These are phyloP conservation scores for Bathelium albidoporum DNA, from an alignment of 495 filamentous ascomycete genomes.

Conservation along the genomic window DNA sequence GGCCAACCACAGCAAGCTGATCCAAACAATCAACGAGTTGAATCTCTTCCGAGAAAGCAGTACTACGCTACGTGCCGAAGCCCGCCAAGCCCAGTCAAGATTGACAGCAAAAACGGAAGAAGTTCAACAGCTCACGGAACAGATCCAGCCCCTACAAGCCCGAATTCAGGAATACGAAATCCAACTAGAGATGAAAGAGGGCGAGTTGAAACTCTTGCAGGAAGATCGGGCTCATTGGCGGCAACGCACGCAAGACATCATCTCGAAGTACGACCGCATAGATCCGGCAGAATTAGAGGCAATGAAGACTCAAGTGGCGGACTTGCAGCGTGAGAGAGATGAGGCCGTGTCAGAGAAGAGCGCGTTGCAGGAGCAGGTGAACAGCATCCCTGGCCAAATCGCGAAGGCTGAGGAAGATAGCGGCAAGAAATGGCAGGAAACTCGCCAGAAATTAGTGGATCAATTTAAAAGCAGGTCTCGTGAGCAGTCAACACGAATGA, in stretches of 20 bases:
- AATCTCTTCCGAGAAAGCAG: slow-evolving; percentile 92
- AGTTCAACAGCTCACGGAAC: slow-evolving; percentile 60
- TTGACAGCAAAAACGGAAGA: slow-evolving; percentile 62
- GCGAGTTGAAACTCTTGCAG: slow-evolving; percentile 73
- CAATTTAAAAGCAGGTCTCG: slow-evolving; percentile 53
- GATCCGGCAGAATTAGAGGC: slow-evolving; percentile 86
- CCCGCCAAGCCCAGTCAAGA: slow-evolving; percentile 62
- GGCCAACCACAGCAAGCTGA: slow-evolving; percentile 72
- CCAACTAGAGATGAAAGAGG: slow-evolving; percentile 66
- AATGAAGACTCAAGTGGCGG: slow-evolving; percentile 58
- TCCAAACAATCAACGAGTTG: slow-evolving; percentile 87
- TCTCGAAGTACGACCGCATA: slow-evolving; percentile 89
- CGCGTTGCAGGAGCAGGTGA: slow-evolving; percentile 47
- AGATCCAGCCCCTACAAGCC: slow-evolving; percentile 72
- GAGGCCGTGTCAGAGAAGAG: slow-evolving; percentile 48
- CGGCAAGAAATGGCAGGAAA: slow-evolving; percentile 24
- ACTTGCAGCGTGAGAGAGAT: slow-evolving; percentile 62
- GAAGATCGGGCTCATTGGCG: slow-evolving; percentile 87
- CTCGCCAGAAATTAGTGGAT: slow-evolving; percentile 44
- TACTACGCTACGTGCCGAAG: slow-evolving; percentile 73
- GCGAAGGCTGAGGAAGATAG: slow-evolving; percentile 39
- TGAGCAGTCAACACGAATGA: slow-evolving; percentile 40
- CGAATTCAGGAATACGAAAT: slow-evolving; percentile 70
- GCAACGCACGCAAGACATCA: slow-evolving; percentile 83
- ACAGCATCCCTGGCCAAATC: slow-evolving; percentile 42